These are phyloP conservation scores for Metschnikowia santaceciliae DNA, from an alignment of 805 yeast species.

Conservation along the genomic window DNA sequence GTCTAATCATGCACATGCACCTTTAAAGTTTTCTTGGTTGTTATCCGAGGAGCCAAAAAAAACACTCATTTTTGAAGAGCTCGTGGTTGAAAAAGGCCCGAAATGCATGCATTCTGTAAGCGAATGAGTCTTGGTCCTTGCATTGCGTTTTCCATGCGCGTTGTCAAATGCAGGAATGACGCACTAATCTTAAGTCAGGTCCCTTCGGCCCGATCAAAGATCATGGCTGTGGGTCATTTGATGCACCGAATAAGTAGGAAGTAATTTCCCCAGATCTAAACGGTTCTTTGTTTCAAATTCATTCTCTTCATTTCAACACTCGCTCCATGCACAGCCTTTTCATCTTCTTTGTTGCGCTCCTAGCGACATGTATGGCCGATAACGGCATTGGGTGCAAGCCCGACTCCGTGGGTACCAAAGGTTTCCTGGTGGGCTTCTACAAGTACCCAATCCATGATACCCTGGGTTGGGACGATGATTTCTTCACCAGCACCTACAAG, in stretches of 20 bases:
- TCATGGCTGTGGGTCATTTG: not conserved
- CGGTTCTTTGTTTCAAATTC: not conserved
- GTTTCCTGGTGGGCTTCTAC: conserved; percentile 10
- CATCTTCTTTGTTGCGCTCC: not conserved
- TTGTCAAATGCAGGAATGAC: not conserved
- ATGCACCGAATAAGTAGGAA: not conserved
- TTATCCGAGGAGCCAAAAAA: not conserved
- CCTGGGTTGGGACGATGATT: conserved; percentile 2
- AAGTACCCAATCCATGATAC: conserved; percentile 1
- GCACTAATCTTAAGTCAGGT: not conserved
- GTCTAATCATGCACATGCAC: not conserved
- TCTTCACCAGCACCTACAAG: conserved; percentile 2
- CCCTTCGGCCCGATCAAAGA: not conserved
- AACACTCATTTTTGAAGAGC: not conserved
- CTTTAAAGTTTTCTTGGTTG: too few species aligned
- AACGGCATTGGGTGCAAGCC: not conserved
- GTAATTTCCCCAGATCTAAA: not conserved
- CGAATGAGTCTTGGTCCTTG: not conserved
- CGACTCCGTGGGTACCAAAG: not conserved
- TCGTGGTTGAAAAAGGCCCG: not conserved
- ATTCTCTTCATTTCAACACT: not conserved
- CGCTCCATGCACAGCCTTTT: not conserved
- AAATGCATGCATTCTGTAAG: not conserved
- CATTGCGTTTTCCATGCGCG: not conserved
- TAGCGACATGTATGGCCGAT: not conserved